Evolutionary conservation across 169 alveolate genomes (phyloP), one percentile per base, ranked within the genome.

Genomic region (Eimeria acervulina): DNA sequence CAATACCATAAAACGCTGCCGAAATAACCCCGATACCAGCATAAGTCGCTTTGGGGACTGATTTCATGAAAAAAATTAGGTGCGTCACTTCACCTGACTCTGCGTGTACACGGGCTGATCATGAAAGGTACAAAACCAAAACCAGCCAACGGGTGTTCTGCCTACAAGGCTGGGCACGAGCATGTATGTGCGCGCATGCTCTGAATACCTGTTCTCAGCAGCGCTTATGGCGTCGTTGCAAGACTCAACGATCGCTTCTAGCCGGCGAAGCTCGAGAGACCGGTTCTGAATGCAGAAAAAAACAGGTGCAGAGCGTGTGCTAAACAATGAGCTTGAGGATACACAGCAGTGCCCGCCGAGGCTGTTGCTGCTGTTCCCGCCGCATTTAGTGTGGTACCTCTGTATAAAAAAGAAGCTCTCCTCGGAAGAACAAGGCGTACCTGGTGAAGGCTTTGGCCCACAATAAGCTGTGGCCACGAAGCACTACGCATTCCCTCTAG

Each of bases 161-260:
- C 17, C 3, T 68, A 68, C 80, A 68, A 8, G 44, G 80, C 2
- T 72, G n/a, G 33, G 47, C 83, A 72, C 52, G 51, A 72, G 15
- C 83, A 12, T 19, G 4, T 36, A 72, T 33, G 83, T 72, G 83
- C 47, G 3, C 1, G 15, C 52, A 36, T 72, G n/a, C 31, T 1
- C 13, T 28, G 1, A 2, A 42, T n/a, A 78, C 88, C 88, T 78
- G 26, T 38, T 19, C 42, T 47, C 70, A n/a, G 92, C 78, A 51
- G 92, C 92, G 52, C 92, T 84, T 21, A 84, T 84, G 92, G 78
- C 76, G 8, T 36, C 31, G 38, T 36, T 52, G 92, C 92, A 84
- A 17, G 92, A 52, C 78, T 51, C 78, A 47, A 84, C 76, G 92
- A 59, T 26, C 21, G 92, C 92, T 59, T 84, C 92, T 33, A 84